Percentiles rank a stretch among this genome's conserved stretches.
These are phyloP conservation scores for Magnaporthiopsis incrustans DNA, from an alignment of 2,329 filamentous ascomycete species.

Conservation along the genomic window DNA sequence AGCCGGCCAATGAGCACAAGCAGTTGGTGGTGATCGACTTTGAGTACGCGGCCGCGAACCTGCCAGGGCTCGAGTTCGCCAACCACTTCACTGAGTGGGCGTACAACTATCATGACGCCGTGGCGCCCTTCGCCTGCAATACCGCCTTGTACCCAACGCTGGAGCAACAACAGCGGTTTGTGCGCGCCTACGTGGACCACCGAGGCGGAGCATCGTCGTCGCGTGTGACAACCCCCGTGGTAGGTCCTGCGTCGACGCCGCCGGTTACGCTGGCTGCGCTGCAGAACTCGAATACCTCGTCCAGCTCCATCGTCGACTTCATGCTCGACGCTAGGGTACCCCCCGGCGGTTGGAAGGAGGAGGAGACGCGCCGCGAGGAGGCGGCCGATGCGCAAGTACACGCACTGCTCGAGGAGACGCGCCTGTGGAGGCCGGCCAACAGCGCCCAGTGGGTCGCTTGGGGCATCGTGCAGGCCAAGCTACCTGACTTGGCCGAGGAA, in stretches of 20 bases:
- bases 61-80: constrained; percentile 81
- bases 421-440: constrained; percentile 81
- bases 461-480: constrained; percentile 92
- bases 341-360: constrained; percentile 47
- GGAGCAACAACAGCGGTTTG: constrained; percentile 77
- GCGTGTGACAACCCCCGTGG: constrained; percentile 16
- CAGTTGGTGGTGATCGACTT: constrained; percentile 97
- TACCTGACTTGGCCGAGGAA: constrained; percentile 45
- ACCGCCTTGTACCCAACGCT: constrained; percentile 63
- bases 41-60: constrained; percentile 89
- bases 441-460: constrained; percentile 89
- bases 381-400: constrained; percentile 59
- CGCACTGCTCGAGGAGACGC: constrained; percentile 67
- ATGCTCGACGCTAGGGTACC: constrained; percentile 71
- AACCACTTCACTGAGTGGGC: constrained; percentile 99
- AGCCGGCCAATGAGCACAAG: constrained; percentile 89
- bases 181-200: constrained; percentile 81
- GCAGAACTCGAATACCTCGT: constrained; percentile 25
- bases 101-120: constrained; percentile 86
- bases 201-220: constrained; percentile 18
- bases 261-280: constrained; percentile 15
- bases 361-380: constrained; percentile 55
- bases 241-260: constrained; percentile 22
- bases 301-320: constrained; percentile 57
- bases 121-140: constrained; percentile 58